phyloP scores from a whole-genome alignment of 2,329 filamentous ascomycete genomes.

The Plenodomus tracheiphilus region DNA sequence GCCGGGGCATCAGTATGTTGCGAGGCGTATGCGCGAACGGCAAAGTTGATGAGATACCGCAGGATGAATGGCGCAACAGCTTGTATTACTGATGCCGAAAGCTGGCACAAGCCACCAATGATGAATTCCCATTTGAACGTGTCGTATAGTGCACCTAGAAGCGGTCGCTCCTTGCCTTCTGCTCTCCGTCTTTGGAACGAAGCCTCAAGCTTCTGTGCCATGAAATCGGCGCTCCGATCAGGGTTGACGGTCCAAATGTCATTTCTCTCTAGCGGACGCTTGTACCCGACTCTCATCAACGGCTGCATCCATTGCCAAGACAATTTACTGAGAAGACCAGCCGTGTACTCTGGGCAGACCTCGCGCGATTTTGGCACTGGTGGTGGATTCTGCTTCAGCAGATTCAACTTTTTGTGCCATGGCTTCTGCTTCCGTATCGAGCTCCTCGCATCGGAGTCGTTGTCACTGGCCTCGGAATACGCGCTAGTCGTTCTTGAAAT shows the following conservation, averaged over 20 bases:
- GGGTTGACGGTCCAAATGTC: constrained; percentile 93
- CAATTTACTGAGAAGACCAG: constrained; percentile 72
- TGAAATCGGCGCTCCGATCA: constrained; percentile 68
- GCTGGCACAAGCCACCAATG: constrained; percentile 76
- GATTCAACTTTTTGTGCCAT: constrained; percentile 63
- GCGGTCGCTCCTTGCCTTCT: constrained; percentile 69
- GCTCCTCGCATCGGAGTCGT: constrained; percentile 31
- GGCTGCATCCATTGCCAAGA: constrained; percentile 91
- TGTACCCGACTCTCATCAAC: constrained; percentile 82
- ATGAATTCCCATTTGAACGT: constrained; percentile 84
- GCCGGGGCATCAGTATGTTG: constrained; percentile 55
- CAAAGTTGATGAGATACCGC: constrained; percentile 84
- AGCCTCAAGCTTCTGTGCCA: constrained; percentile 67
- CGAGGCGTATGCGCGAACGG: constrained; percentile 75
- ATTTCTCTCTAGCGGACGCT: constrained; percentile 76
- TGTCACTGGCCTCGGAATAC: constrained; percentile 35
- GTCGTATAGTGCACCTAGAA: constrained; percentile 82
- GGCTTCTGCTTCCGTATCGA: constrained; percentile 45
- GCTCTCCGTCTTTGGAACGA: constrained; percentile 70
- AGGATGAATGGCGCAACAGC: constrained; percentile 84
- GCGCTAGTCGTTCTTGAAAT: constrained; percentile 32
- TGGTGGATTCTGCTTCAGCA: constrained; percentile 55
- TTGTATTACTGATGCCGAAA: constrained; percentile 71
- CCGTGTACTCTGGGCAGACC: constrained; percentile 70
- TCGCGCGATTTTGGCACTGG: constrained; percentile 58